Conservation (phyloP, 2,329 filamentous ascomycete genomes). For the Geosmithia morbida region DNA sequence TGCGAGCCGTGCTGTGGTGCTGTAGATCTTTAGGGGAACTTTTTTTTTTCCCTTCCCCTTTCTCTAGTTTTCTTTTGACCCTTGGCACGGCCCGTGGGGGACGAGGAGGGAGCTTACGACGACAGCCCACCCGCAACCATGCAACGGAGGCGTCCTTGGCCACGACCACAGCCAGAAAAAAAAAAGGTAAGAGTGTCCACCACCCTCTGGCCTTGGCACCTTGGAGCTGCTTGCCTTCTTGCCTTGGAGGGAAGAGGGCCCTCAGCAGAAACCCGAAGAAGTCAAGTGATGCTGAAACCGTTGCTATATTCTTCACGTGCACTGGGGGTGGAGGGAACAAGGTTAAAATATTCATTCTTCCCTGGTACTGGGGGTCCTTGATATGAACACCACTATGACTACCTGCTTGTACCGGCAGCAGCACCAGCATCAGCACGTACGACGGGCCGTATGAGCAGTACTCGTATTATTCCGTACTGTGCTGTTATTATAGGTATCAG, state of each 20-base stretch:
- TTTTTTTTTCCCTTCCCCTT: not conserved
- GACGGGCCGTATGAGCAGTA: too few species aligned
- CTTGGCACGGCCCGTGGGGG: not conserved
- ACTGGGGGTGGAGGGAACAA: too few species aligned
- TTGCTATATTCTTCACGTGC: not conserved
- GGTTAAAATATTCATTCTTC: too few species aligned
- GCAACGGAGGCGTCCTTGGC: not conserved
- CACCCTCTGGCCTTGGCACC: not conserved
- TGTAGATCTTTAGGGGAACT: not conserved
- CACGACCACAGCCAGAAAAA: not conserved
- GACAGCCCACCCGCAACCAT: constrained; percentile 2
- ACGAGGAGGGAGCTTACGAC: constrained; percentile 4
- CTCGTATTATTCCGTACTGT: too few species aligned
- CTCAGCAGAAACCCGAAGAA: not conserved
- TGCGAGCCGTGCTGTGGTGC: not conserved
- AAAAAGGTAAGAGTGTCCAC: not conserved
- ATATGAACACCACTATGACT: too few species aligned
- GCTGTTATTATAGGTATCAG: too few species aligned
- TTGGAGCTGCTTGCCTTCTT: not conserved
- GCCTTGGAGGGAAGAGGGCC: not conserved
- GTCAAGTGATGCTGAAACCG: not conserved
- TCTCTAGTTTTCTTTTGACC: not conserved
- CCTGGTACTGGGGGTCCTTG: too few species aligned
- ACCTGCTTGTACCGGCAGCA: too few species aligned
- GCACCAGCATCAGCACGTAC: too few species aligned